Evolutionary conservation across 148 eudicot species (phyloP), one percentile per base, ranked within the genome.

Genomic region (Camellia sinensis): DNA sequence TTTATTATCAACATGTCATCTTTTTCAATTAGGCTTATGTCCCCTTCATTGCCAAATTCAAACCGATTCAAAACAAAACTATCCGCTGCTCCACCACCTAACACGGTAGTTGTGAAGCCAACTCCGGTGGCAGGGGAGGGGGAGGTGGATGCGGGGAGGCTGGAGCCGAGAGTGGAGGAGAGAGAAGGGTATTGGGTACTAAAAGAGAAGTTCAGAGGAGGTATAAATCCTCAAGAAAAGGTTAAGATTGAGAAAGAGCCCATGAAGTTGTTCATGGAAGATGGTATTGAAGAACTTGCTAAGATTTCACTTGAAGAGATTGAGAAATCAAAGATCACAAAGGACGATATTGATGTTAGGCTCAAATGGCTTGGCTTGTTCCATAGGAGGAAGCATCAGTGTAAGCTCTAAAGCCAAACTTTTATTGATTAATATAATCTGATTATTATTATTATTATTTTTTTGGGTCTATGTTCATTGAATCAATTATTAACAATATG

Each of bases 311-410:
- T 96, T 83, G 97, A 96, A 73, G 94, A 96, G 67, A 84, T 96
- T 74, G 99, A 96, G 19, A 80, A 87, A 50, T 77, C 80, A 8
- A 96, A 96, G 86, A 82, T 77, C 77, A 74, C 87, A 3, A 96
- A 92, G 71, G 98, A 96, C 78, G 99, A 96, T 80, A 75, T 96
- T 79, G 99, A 96, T 88, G 92, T 91, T 64, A 85, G 99, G 59
- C 94, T 96, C 69, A 96, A 96, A 77, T 96, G 99, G 99, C 92
- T 96, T 77, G 99, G 99, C 8, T 88, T 96, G 63, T 96, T 96
- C 76, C 99, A 96, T 62, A 85, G 94, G 66, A 93, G 99, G 73
- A 96, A 96, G 77, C 91, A 96, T 78, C 99, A 96, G 2, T 96
- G 99, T 96, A 88, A 88, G 93, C 77, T 45, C 57, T 7, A 37